Base-by-base conservation (phyloP, 2,329 filamentous ascomycete species). In the Coleophoma eucalyptorum region DNA sequence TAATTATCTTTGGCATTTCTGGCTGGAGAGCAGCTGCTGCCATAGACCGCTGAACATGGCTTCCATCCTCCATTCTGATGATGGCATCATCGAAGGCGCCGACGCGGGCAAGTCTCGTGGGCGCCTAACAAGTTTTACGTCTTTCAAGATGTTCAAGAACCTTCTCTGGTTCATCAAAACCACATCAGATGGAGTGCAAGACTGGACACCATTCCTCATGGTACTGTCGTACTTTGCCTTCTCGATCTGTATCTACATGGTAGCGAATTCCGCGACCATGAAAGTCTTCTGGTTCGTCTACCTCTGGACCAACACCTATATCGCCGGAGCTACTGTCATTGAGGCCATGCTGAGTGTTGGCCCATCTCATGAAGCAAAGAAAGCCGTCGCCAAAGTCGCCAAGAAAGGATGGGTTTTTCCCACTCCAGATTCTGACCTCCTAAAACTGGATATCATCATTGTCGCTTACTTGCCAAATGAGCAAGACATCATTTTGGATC, bases 401-500 rank as follows among this genome's bases (percentile, higher is more conserved):
- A 62, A 69, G 44, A 71, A 67, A 38, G 62, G 62, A 5, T 73
- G 71, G 70, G 54, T 60, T 5, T 73, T 73, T 48, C 71, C 70
- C 12, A 72, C 71, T 10, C 59, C 68, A 11, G 66, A 72, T 49
- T 58, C 65, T 43, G 58, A 73, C 13, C 62, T 77, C 3, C 67
- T 67, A 1, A 67, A 71, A 21, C 63, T 77, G 16, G 74, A 77
- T 53, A 62, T 77, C 38, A 63, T 76, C 48, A 74, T 77, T 49
- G 74, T 77, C 3, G 74, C 74, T 13, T 77, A 77, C 54, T 64
- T 77, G n/a, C 74, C 74, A 5, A 77, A 77, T 51, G 74, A 77
- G 57, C 65, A 74, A 58, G 72, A 76, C 47, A 77, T 77, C 48
- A 74, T 77, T 55, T 67, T 74, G 58, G 72, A 74, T 44, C 70